Evolutionary conservation across 495 filamentous ascomycete species (phyloP).

Genomic region (Haplographium delicatum): DNA sequence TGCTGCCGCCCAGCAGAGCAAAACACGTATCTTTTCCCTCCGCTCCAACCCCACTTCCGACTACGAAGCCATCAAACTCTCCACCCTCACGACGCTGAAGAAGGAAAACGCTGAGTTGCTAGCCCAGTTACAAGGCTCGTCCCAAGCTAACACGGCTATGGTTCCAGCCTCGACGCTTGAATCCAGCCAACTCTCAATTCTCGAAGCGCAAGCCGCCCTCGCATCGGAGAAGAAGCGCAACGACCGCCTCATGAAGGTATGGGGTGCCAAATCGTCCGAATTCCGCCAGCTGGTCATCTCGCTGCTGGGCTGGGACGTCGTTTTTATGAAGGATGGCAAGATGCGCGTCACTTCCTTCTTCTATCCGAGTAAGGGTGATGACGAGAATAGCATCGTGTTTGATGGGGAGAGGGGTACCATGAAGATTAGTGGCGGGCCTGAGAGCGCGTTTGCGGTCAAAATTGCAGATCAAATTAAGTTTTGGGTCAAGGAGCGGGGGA

Average conservation of each 20-base stretch:
- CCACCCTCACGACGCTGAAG: conserved; percentile 68
- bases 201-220: conserved; percentile 64
- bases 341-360: conserved; percentile 80
- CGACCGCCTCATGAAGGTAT: conserved; percentile 83
- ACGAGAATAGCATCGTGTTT: conserved; percentile 90
- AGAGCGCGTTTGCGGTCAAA: conserved; percentile 77
- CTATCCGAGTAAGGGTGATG: conserved; percentile 63
- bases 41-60: conserved; percentile 85
- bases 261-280: conserved; percentile 78
- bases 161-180: conserved; percentile 75
- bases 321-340: conserved; percentile 89
- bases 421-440: conserved; percentile 89
- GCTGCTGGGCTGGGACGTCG: conserved; percentile 85
- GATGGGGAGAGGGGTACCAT: conserved; percentile 92
- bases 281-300: conserved; percentile 90
- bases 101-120: conserved; percentile 82
- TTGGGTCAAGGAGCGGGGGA: conserved; percentile 88
- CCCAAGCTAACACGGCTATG: conserved; percentile 37
- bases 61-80: conserved; percentile 72
- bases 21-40: conserved; percentile 80
- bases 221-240: conserved; percentile 80
- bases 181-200: conserved; percentile 64
- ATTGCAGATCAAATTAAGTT: conserved; percentile 81
- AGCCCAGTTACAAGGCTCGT: conserved; percentile 56
- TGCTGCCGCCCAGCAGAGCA: conserved; percentile 64